Evolutionary conservation across 2,329 filamentous ascomycete genomes (phyloP).

Genomic region (Epichloe sylvatica): DNA sequence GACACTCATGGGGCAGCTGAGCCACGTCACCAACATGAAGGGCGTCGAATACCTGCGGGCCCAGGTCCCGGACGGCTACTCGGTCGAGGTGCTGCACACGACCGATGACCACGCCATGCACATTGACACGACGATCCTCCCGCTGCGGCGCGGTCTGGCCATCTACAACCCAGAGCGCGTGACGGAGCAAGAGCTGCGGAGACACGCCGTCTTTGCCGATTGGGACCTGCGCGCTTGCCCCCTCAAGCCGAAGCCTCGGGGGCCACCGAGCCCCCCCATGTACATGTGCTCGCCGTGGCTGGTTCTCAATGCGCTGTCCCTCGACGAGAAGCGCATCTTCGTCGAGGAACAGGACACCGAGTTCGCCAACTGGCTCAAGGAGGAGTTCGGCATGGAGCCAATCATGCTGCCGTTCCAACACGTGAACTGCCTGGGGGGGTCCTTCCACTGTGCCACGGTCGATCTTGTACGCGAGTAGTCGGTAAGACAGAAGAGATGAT

Average conservation of each 20-base stretch:
- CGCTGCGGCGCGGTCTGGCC: slow-evolving; percentile 15
- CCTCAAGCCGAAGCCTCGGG: slow-evolving; percentile 7
- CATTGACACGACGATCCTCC: slow-evolving; percentile 19
- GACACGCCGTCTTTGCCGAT: slow-evolving; percentile 12
- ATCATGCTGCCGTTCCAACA: slow-evolving; percentile 16
- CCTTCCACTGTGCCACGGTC: slow-evolving; percentile 19
- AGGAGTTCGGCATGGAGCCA: slow-evolving; percentile 8
- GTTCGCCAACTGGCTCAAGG: slow-evolving; percentile 8
- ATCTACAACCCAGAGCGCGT: slow-evolving; percentile 15
- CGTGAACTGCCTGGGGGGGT: slow-evolving; percentile 20
- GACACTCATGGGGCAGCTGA: slow-evolving; percentile 17
- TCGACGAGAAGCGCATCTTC: slow-evolving; percentile 14
- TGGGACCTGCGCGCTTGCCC: slow-evolving; percentile 17
- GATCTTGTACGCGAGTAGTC: slow-evolving; percentile 6
- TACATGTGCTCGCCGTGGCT: slow-evolving; percentile 18
- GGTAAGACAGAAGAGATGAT: too few species aligned
- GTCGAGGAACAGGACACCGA: slow-evolving; percentile 14
- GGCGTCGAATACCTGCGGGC: slow-evolving; percentile 18
- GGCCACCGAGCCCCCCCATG: slow-evolving; percentile 9
- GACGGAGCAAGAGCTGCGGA: slow-evolving; percentile 10
- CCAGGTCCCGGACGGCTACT: slow-evolving; percentile 14
- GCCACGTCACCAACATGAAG: slow-evolving; percentile 19
- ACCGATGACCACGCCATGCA: slow-evolving; percentile 18
- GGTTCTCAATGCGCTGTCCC: slow-evolving; percentile 13
- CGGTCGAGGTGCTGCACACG: slow-evolving; percentile 14